Conservation (phyloP, 768 basidiomycete species). For the Auriscalpium vulgare region DNA sequence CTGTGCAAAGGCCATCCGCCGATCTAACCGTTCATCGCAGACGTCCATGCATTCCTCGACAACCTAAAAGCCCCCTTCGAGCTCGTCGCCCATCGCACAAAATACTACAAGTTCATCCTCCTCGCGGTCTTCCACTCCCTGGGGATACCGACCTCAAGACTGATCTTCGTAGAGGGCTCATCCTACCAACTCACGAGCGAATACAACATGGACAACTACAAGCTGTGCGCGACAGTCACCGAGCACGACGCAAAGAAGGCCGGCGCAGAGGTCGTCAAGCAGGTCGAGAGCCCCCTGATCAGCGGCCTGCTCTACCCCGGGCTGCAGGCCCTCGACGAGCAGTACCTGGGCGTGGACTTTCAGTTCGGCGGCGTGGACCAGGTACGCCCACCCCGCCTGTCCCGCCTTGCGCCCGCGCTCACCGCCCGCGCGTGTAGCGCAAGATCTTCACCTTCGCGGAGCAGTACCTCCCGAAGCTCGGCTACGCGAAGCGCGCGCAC, state of each 20-base stretch:
- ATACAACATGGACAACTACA: conserved; percentile 94
- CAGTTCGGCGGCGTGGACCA: conserved; percentile 98
- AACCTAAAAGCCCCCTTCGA: conserved; percentile 94
- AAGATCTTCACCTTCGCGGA: conserved; percentile 99
- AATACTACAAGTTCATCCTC: conserved; percentile 84
- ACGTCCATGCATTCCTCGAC: conserved; percentile 96
- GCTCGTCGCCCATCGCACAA: conserved; percentile 78
- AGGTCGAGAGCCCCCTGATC: conserved; percentile 84
- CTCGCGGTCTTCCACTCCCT: conserved; percentile 80
- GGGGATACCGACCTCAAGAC: conserved; percentile 79
- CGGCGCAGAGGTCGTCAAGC: conserved; percentile 97
- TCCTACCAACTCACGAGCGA: conserved; percentile 87
- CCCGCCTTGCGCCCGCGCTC: neutral
- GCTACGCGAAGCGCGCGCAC: conserved; percentile 91
- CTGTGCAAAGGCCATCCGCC: neutral
- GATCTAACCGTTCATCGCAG: conserved; percentile 29
- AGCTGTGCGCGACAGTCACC: conserved; percentile 81
- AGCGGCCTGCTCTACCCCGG: conserved; percentile 95
- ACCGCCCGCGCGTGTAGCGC: conserved; percentile 40
- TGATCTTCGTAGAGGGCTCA: conserved; percentile 83
- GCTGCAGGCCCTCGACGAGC: conserved; percentile 92
- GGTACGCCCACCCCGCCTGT: conserved; percentile 35
- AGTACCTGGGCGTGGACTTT: conserved; percentile 93
- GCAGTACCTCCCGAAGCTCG: conserved; percentile 86
- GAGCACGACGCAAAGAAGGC: conserved; percentile 98